Base-by-base conservation (phyloP, 1,139 yeast genomes). In the Candida mesenterica region DNA sequence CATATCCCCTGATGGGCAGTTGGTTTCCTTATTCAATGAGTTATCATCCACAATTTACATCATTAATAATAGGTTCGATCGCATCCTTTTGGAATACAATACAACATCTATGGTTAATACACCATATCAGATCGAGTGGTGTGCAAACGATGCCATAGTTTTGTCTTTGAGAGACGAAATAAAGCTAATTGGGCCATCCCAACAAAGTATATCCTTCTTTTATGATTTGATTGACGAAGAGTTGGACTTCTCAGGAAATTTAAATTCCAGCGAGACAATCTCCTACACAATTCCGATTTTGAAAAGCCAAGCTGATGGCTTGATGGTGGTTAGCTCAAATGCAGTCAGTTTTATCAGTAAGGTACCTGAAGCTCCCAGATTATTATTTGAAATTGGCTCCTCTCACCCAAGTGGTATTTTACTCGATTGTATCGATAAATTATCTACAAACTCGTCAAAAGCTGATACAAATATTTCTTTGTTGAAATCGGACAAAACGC, bases 61-160 rank as follows among this genome's bases (percentile, higher is more conserved):
- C 10, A 67, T 75, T 20, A 77, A 78, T 17, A 57, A 68, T 8
- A 64, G 68, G 34, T 77, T 81, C 43, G 66, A 70, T 37, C 70
- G 69, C 30, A 66, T 72, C 3, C 57, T 82, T n/a, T 61, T 79
- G 24, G 81, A 77, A 37, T 75, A 75, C 38, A 69, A 68, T 38
- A 57, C 66, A 1, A 52, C 64, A 15, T 61, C 56, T 40, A 71
- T 62, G 42, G 57, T 68, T 28, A 44, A 61, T 32, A 15, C 69
- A 50, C 58, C 70, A 1, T 52, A 58, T 26, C 75, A 75, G 43
- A 61, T 87, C 9, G 72, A 71, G 41, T 90, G 97, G 97, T 86
- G 96, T 57, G 88, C 92, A 0, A 80, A 82, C 47, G 96, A 88
- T 61, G 88, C 94, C 0, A 79, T 89, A 1, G 80, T 79, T 0